Evolutionary conservation across 805 yeast species (phyloP).

Genomic region (Metschnikowia anglica): DNA sequence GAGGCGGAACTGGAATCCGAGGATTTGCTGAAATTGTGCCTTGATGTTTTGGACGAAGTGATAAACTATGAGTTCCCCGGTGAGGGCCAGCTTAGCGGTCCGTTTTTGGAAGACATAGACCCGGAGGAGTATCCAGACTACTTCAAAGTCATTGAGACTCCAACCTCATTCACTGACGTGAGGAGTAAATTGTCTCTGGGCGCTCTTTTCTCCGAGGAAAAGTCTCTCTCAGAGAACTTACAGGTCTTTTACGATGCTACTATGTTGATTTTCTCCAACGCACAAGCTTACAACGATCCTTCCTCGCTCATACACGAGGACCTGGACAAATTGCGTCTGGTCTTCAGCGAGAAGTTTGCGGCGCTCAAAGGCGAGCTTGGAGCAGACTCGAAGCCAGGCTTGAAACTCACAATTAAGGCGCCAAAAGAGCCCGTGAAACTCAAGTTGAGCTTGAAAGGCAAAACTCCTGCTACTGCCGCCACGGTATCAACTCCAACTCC

Average conservation of each 20-base stretch:
- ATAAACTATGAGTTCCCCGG: constrained; percentile 47
- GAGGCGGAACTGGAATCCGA: background rate
- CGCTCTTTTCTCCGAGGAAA: constrained; percentile 33
- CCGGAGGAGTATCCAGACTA: constrained; percentile 76
- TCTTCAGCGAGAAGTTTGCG: constrained; percentile 44
- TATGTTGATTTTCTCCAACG: constrained; percentile 70
- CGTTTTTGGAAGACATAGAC: constrained; percentile 75
- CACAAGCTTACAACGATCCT: constrained; percentile 73
- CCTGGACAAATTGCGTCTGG: constrained; percentile 57
- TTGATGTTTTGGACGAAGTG: constrained; percentile 37
- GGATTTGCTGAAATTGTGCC: constrained; percentile 16
- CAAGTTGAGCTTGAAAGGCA: constrained; percentile 29
- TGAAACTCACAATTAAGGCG: constrained; percentile 30
- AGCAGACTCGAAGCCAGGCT: constrained; percentile 18
- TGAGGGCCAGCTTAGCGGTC: constrained; percentile 56
- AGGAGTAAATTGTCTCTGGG: constrained; percentile 51
- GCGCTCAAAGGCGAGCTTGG: constrained; percentile 28
- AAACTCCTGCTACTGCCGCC: constrained; percentile 7
- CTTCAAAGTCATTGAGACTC: constrained; percentile 65
- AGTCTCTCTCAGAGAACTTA: constrained; percentile 44
- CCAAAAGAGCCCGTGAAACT: constrained; percentile 28
- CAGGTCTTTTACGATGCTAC: constrained; percentile 60
- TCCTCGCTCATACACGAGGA: constrained; percentile 70
- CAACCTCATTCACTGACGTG: constrained; percentile 70
- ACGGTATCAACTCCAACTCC: constrained; percentile 8